Conservation (phyloP, 225 moss, liverwort and hornwort genomes). For the Sphagnum tenellum region DNA sequence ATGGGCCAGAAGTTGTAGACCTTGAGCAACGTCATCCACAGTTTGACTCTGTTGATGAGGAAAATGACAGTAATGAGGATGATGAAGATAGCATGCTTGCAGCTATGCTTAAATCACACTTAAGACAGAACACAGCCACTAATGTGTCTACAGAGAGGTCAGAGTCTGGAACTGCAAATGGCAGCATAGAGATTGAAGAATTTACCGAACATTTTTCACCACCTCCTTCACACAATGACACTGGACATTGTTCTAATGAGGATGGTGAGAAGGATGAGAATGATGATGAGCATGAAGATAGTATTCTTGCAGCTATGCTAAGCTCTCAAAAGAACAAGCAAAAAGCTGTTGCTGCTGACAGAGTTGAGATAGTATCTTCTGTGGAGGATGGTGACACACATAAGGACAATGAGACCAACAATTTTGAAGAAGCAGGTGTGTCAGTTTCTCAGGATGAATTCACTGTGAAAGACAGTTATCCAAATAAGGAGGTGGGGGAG, state of each 20-base stretch:
- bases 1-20: slow-evolving; percentile 1
- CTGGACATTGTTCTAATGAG: slow-evolving; percentile 14
- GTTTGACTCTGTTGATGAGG: slow-evolving; percentile 1
- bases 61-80: slow-evolving; percentile 9
- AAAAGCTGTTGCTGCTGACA: slow-evolving; percentile 8
- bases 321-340: slow-evolving; percentile 22
- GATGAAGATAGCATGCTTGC: slow-evolving; percentile 24
- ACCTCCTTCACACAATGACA: slow-evolving; percentile 14
- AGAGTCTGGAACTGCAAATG: slow-evolving; percentile 1
- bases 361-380: too few relatives aligned
- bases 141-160: slow-evolving; percentile 6
- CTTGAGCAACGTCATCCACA: background rate
- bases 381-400: background rate
- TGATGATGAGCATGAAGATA: slow-evolving; percentile 32
- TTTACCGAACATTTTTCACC: slow-evolving; percentile 3
- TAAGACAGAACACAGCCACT: slow-evolving; percentile 8
- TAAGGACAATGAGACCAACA: slow-evolving; percentile 7
- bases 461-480: background rate
- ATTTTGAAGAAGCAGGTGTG: slow-evolving; percentile 18
- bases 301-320: slow-evolving; percentile 35
- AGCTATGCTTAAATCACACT: slow-evolving; percentile 10
- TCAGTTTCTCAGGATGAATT: slow-evolving; percentile 6
- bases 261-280: slow-evolving; percentile 15
- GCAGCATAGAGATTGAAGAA: background rate
- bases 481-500: slow-evolving; percentile 18